Evolutionary conservation across 2,329 filamentous ascomycete species (phyloP).

Genomic region (Penicillium sp.): DNA sequence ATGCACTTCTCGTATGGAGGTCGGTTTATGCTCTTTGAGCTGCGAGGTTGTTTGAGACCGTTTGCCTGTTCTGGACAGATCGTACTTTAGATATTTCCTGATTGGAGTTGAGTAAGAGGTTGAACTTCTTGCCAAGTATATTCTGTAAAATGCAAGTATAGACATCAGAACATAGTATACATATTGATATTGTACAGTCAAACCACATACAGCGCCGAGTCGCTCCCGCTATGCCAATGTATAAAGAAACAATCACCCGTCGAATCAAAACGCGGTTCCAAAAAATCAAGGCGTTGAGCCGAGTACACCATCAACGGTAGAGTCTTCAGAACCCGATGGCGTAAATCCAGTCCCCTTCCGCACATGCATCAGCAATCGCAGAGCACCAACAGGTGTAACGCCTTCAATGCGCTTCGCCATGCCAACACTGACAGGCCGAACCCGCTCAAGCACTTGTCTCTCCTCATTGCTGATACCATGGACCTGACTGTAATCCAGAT

Average conservation of each 20-base stretch:
- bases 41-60: too few relatives aligned
- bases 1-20: too few relatives aligned
- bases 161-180: constrained; percentile 6
- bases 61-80: too few relatives aligned
- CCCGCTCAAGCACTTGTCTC: constrained; percentile 65
- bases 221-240: constrained; percentile 21
- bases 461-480: constrained; percentile 78
- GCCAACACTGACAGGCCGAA: constrained; percentile 78
- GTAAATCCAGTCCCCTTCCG: constrained; percentile 27
- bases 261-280: not conserved
- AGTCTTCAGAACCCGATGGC: constrained; percentile 1
- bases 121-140: not conserved
- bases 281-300: constrained; percentile 16
- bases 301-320: constrained; percentile 14
- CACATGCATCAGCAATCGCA: constrained; percentile 46
- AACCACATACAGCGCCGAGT: constrained; percentile 14
- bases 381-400: constrained; percentile 49
- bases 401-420: constrained; percentile 89
- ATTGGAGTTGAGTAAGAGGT: too few relatives aligned
- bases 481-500: constrained; percentile 74
- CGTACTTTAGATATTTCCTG: too few relatives aligned
- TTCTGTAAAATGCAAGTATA: not conserved
- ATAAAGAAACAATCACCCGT: constrained; percentile 8
- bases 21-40: too few relatives aligned
- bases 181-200: constrained; percentile 7